These are phyloP conservation scores for Sarocladium brachiariae DNA, from an alignment of 2,329 filamentous ascomycete genomes.

Conservation along the genomic window DNA sequence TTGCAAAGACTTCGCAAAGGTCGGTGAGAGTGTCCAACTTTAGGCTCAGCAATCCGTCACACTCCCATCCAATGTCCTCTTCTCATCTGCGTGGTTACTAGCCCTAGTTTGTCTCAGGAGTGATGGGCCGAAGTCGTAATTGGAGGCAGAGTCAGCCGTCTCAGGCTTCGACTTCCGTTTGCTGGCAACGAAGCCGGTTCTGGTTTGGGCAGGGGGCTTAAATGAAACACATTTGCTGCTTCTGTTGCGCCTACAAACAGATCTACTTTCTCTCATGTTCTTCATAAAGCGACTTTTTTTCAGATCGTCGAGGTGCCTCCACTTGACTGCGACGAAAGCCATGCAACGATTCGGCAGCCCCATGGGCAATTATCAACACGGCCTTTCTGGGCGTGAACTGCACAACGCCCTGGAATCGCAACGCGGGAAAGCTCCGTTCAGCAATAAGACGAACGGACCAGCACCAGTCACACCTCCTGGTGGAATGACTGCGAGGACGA, in stretches of 20 bases:
- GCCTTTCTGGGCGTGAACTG: background rate
- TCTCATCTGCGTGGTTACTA: background rate
- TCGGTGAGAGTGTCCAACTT: slow-evolving; percentile 6
- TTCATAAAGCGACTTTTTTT: background rate
- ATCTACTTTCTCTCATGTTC: background rate
- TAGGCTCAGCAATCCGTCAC: background rate
- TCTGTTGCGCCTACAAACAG: background rate
- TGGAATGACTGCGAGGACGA: background rate
- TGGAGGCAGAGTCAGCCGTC: background rate
- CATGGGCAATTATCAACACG: background rate
- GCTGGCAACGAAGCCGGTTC: background rate
- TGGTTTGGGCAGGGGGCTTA: no score
- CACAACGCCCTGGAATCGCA: background rate
- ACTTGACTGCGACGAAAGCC: no score
- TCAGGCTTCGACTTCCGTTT: background rate
- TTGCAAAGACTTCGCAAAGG: background rate
- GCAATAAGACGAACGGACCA: no score
- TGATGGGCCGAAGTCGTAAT: background rate
- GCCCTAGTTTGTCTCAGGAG: background rate
- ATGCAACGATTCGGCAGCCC: background rate
- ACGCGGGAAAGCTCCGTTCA: no score
- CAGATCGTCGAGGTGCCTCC: background rate
- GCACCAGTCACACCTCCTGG: background rate
- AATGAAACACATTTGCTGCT: background rate
- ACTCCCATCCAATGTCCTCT: background rate